Evolutionary conservation across 352 stramenopile genomes (phyloP).

Genomic region (Phytopythium vexans): DNA sequence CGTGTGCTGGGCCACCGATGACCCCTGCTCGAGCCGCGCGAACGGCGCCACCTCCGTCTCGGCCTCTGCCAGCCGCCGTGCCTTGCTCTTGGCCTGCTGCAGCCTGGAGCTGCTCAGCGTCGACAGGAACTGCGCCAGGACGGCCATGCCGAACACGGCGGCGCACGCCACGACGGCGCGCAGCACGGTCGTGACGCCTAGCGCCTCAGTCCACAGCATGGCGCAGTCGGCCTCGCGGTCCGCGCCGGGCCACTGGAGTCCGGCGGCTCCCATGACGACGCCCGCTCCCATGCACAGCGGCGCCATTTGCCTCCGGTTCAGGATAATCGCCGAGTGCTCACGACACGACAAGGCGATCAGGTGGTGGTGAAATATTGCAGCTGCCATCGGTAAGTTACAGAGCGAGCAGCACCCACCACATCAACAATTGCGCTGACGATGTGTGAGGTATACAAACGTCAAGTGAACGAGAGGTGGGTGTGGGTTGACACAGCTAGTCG

Average conservation of each 20-base stretch:
- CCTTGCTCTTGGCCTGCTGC: constrained; percentile 37
- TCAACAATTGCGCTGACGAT: constrained; percentile 19
- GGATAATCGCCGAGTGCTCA: too few species aligned
- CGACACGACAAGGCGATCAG: too few species aligned
- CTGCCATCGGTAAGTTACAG: too few species aligned
- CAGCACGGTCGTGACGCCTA: constrained; percentile 48
- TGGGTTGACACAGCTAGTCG: too few species aligned
- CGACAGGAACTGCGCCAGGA: constrained; percentile 58
- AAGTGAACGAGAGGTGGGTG: too few species aligned
- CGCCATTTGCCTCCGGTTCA: not conserved
- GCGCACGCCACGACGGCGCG: constrained; percentile 39
- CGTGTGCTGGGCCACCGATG: constrained; percentile 17
- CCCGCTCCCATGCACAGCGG: constrained; percentile 59
- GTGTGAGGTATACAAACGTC: too few species aligned
- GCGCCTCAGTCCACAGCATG: constrained; percentile 56
- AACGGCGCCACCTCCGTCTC: not conserved
- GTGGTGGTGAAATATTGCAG: too few species aligned
- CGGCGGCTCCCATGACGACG: constrained; percentile 59
- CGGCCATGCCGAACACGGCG: constrained; percentile 48
- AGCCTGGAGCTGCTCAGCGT: constrained; percentile 37
- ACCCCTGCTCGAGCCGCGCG: not conserved
- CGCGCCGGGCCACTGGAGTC: constrained; percentile 46
- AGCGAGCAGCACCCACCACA: constrained; percentile 4
- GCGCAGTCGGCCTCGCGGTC: constrained; percentile 51
- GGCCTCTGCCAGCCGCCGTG: constrained; percentile 13